phyloP scores from a whole-genome alignment of 306 rosid species.

The Prunus kanzakura region DNA sequence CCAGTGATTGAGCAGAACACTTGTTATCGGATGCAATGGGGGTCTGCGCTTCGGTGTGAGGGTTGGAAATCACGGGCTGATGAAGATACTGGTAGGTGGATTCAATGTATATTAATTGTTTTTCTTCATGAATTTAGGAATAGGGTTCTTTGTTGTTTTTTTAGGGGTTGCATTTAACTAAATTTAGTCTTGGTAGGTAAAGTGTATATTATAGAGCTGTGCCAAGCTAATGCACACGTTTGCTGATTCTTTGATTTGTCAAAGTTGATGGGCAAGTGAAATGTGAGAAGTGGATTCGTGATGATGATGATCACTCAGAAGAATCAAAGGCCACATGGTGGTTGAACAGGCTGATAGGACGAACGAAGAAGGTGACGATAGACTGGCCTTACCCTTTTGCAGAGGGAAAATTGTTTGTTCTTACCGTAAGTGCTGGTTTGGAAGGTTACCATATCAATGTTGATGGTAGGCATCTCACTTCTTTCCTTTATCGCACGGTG shows the following conservation, averaged over 20 bases:
- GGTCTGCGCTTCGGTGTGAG: constrained; percentile 75
- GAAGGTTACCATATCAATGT: constrained; percentile 93
- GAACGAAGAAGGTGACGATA: constrained; percentile 60
- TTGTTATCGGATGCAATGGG: constrained; percentile 97
- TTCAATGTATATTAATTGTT: background rate
- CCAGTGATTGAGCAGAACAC: constrained; percentile 92
- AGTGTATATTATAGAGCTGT: background rate
- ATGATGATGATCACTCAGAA: constrained; percentile 63
- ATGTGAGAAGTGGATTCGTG: constrained; percentile 97
- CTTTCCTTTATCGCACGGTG: constrained; percentile 94
- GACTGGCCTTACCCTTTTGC: constrained; percentile 96
- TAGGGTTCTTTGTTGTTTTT: background rate
- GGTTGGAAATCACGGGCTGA: constrained; percentile 88
- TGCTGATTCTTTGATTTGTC: constrained; percentile 35
- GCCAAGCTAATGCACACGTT: background rate
- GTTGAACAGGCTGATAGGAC: constrained; percentile 82
- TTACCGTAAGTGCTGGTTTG: constrained; percentile 82
- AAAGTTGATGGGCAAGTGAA: constrained; percentile 93
- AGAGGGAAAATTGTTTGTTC: constrained; percentile 84
- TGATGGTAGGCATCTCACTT: constrained; percentile 83
- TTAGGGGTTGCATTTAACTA: background rate
- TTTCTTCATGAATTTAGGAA: background rate
- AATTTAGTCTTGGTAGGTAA: constrained; percentile 13
- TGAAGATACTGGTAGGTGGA: constrained; percentile 71
- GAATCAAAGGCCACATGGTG: constrained; percentile 91